phyloP scores from a whole-genome alignment of 108 stramenopile genomes.

The Nitzschia putrida region DNA sequence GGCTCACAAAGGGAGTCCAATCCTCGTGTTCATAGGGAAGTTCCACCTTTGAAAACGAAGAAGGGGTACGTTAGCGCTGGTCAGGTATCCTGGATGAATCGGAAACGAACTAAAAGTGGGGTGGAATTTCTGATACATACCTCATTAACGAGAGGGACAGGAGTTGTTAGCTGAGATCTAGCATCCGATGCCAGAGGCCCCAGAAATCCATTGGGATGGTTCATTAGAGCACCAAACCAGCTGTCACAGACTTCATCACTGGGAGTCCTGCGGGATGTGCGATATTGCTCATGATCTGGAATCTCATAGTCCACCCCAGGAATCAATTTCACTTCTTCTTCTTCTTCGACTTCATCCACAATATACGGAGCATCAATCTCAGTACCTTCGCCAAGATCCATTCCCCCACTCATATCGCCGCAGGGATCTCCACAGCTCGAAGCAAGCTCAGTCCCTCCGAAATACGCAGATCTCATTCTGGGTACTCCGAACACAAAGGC shows the following conservation, averaged over 20 bases:
- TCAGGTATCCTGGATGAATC: no score
- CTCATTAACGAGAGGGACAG: slow-evolving; percentile 52
- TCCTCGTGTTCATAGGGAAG: slow-evolving; percentile 60
- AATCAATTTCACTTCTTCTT: slow-evolving; percentile 34
- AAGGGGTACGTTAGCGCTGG: neutral
- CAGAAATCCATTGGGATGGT: slow-evolving; percentile 28
- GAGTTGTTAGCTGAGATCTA: slow-evolving; percentile 35
- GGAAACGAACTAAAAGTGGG: neutral
- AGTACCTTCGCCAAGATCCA: no score
- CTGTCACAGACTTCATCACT: slow-evolving; percentile 69
- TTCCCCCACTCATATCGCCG: no score
- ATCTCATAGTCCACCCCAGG: slow-evolving; percentile 55
- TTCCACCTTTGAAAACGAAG: slow-evolving; percentile 19
- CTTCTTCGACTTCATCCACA: slow-evolving; percentile 13
- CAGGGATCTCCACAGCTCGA: no score
- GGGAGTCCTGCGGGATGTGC: slow-evolving; percentile 59
- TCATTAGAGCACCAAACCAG: slow-evolving; percentile 67
- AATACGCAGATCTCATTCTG: no score
- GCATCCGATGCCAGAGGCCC: slow-evolving; percentile 44
- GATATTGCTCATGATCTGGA: slow-evolving; percentile 78
- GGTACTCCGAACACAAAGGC: no score
- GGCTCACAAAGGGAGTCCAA: slow-evolving; percentile 77
- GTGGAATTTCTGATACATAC: slow-evolving; percentile 19
- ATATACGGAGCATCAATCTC: neutral
- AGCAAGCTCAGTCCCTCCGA: no score